Base-by-base conservation (phyloP, 345 rosid species). In the Passiflora organensis region DNA sequence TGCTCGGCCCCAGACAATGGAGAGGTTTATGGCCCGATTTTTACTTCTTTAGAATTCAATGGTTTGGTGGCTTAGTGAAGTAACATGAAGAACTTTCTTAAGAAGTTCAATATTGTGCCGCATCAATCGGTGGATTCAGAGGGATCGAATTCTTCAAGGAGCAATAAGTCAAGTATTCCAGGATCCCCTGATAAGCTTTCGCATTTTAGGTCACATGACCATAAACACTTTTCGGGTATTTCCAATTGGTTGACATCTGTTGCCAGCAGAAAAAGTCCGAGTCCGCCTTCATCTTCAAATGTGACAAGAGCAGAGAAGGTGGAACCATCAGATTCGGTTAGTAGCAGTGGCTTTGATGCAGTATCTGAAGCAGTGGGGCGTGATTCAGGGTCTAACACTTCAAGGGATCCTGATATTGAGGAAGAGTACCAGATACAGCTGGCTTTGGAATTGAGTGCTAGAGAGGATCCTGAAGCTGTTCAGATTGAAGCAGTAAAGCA, bases 401-500 rank as follows among this genome's bases (percentile, higher is more conserved):
- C 86, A 0, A 83, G 80, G 70, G 91, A 85, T 82, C 87, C 95
- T 66, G 84, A 82, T 64, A 46, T 83, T 32, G 93, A 80, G 70
- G 97, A 91, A 69, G 95, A 87, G 73, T 87, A 78, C 76, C 97
- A 91, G 71, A 85, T 87, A 69, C 95, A 91, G 71, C 41, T 85
- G 75, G 97, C 97, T 68, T 56, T 91, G 60, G 95, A 91, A 72
- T 63, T 91, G 76, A 91, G 97, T 77, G 95, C 95, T 6, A 91
- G 76, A 67, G 97, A 91, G 81, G 97, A 91, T 75, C 97, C 97
- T 54, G 97, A 91, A 71, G 96, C 97, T 22, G 88, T 86, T 74
- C 97, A 91, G 70, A 91, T 91, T 69, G 96, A 91, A 77, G 91
- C 95, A 74, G 87, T 91, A 41, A 91, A 91, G 74, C 97, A 91